Evolutionary conservation across 164 flowering plant species (phyloP).

Genomic region (Magnolia sinica): DNA sequence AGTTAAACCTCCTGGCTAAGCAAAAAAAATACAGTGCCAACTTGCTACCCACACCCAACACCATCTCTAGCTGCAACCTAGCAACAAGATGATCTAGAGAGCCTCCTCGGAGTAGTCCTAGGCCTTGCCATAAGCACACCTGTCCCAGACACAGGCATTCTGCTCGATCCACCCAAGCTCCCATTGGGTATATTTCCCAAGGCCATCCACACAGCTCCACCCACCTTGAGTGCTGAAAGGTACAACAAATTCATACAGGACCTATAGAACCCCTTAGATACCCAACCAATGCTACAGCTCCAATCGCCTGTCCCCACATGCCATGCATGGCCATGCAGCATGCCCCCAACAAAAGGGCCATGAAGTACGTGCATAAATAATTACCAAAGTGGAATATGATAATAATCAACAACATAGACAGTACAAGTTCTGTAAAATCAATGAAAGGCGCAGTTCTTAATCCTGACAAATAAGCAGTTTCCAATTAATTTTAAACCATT

Average conservation of each 20-base stretch:
- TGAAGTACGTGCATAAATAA: too few species aligned
- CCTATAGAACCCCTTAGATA: too few species aligned
- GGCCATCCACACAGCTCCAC: too few species aligned
- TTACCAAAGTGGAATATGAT: too few species aligned
- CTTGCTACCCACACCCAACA: neutral
- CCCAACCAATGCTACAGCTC: too few species aligned
- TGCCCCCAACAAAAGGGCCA: too few species aligned
- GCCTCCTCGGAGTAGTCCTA: neutral
- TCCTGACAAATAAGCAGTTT: neutral
- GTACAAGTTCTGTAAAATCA: neutral
- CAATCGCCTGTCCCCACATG: too few species aligned
- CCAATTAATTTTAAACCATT: neutral
- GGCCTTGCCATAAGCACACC: neutral
- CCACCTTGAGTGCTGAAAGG: too few species aligned
- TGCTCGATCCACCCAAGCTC: too few species aligned
- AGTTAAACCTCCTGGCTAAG: neutral
- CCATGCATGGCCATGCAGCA: too few species aligned
- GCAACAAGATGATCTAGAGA: neutral
- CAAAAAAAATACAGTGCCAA: neutral
- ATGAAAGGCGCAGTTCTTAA: neutral
- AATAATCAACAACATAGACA: neutral
- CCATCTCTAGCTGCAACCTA: neutral
- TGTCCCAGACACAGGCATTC: neutral
- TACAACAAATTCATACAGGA: too few species aligned
- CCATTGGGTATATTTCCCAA: too few species aligned